These are phyloP conservation scores for Brassica rapa DNA, from an alignment of 345 rosid genomes.

Conservation along the genomic window DNA sequence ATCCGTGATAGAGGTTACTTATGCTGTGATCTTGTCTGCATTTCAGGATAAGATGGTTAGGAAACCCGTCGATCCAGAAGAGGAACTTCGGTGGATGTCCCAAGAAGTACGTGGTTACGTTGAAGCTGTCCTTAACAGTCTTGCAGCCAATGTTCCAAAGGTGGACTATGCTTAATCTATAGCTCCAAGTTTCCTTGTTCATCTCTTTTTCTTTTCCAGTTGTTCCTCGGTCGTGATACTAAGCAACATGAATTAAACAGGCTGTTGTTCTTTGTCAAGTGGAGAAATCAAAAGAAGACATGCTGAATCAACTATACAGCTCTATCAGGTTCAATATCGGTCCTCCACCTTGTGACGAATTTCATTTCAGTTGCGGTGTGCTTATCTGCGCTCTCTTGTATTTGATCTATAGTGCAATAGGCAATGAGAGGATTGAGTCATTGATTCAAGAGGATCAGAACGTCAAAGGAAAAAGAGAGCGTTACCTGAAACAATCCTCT, in stretches of 20 bases:
- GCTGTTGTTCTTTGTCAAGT: conserved; percentile 99
- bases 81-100: conserved; percentile 99
- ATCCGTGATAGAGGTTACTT: background rate
- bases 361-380: conserved; percentile 5
- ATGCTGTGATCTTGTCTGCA: background rate
- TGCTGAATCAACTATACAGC: conserved; percentile 93
- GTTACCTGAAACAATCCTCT: conserved; percentile 79
- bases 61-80: conserved; percentile 96
- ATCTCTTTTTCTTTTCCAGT: background rate
- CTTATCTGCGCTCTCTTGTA: conserved; percentile 23
- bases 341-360: background rate
- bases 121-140: conserved; percentile 99
- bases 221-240: conserved; percentile 14
- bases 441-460: conserved; percentile 92
- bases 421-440: conserved; percentile 78
- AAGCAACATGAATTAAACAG: conserved; percentile 51
- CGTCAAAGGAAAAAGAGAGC: conserved; percentile 73
- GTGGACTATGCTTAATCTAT: conserved; percentile 35
- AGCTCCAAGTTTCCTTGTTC: background rate
- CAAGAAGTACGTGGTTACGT: conserved; percentile 99
- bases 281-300: conserved; percentile 97
- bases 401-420: conserved; percentile 61
- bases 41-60: conserved; percentile 88
- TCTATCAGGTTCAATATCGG: conserved; percentile 65
- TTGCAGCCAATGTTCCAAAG: conserved; percentile 98